A percentile compares a stretch with the other conserved stretches of the same genome.
Conservation (phyloP, 768 basidiomycete genomes). For the Sporobolomyces phaffii region DNA sequence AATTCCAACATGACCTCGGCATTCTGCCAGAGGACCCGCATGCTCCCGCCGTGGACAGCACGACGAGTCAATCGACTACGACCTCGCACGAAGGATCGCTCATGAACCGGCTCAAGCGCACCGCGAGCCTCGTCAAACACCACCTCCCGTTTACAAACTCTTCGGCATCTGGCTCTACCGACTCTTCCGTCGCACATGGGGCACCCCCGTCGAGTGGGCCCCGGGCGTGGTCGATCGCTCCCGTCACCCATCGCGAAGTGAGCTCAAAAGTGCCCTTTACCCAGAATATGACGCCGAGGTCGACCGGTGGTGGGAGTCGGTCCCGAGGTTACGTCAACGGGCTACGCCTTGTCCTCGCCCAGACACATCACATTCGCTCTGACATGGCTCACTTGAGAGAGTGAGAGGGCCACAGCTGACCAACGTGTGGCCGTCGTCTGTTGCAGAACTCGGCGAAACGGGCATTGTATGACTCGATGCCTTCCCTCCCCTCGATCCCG, state of each 20-base stretch:
- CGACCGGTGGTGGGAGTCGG: no score
- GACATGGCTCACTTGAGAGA: no score
- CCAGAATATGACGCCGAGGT: no score
- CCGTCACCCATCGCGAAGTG: conserved; percentile 22
- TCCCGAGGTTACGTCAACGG: no score
- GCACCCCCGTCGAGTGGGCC: background rate
- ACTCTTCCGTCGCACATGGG: background rate
- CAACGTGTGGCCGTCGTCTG: no score
- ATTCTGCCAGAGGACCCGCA: background rate
- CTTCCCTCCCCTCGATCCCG: conserved; percentile 22
- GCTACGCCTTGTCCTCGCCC: no score
- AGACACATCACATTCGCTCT: no score
- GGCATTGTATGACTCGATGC: conserved; percentile 18
- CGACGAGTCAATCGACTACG: background rate
- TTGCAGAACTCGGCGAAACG: conserved; percentile 22
- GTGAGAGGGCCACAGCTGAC: no score
- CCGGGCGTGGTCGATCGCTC: conserved; percentile 21
- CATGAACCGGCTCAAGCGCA: conserved; percentile 3
- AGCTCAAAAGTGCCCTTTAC: background rate
- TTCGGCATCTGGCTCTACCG: background rate
- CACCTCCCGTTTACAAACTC: conserved; percentile 5
- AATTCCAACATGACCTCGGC: conserved; percentile 5
- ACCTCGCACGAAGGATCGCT: background rate
- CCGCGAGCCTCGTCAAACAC: background rate
- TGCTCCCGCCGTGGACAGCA: background rate